These are phyloP conservation scores for Podosphaera xanthii DNA, from an alignment of 2,329 filamentous ascomycete genomes.

Conservation along the genomic window DNA sequence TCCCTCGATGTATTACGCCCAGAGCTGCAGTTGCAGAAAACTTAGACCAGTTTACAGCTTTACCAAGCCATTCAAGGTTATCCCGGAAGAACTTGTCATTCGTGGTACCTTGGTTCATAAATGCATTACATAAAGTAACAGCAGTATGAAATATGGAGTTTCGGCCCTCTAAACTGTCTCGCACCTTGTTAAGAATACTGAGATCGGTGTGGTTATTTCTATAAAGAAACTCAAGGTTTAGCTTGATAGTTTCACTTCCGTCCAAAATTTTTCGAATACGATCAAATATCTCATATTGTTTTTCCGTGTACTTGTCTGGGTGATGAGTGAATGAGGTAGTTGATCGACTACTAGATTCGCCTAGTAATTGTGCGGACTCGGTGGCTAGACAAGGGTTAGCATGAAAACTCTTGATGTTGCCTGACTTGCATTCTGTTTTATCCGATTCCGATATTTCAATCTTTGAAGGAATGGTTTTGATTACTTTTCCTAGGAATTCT, in stretches of 20 bases:
- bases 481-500: slow-evolving; percentile 80
- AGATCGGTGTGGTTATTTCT: slow-evolving; percentile 85
- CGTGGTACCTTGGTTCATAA: slow-evolving; percentile 97
- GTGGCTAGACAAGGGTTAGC: slow-evolving; percentile 8
- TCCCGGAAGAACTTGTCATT: slow-evolving; percentile 98
- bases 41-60: slow-evolving; percentile 98
- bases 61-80: slow-evolving; percentile 92
- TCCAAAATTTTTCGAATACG: slow-evolving; percentile 51
- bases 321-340: slow-evolving; percentile 10
- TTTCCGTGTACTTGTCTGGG: slow-evolving; percentile 21
- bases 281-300: slow-evolving; percentile 31
- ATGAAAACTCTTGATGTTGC: not conserved
- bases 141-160: slow-evolving; percentile 98
- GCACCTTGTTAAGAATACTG: slow-evolving; percentile 83
- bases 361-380: slow-evolving; percentile 30
- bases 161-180: slow-evolving; percentile 81
- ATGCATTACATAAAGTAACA: slow-evolving; percentile 91
- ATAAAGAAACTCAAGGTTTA: slow-evolving; percentile 92
- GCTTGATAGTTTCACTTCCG: slow-evolving; percentile 77
- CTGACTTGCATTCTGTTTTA: slow-evolving; percentile 20
- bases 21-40: slow-evolving; percentile 93
- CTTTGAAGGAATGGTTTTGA: slow-evolving; percentile 48
- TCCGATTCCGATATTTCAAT: slow-evolving; percentile 18
- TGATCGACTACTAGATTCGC: slow-evolving; percentile 24
- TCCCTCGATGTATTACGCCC: slow-evolving; percentile 89